Evolutionary conservation across 257 asterid species (phyloP), one percentile per base, ranked within the genome.

Genomic region (Ballota nigra): DNA sequence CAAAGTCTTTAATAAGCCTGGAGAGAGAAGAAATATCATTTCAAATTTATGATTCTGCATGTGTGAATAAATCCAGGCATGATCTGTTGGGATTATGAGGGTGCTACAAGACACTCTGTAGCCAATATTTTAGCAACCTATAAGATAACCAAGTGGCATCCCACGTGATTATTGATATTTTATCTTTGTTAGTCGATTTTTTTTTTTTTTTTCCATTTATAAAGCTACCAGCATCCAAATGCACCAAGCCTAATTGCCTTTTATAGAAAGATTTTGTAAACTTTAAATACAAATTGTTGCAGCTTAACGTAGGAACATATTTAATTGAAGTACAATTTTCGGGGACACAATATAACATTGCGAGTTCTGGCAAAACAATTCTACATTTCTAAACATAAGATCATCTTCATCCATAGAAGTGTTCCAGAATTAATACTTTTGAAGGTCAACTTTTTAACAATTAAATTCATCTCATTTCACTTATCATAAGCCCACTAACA

Each of bases 1-100:
- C 97, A 75, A 89, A 93, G 45, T 91, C 98, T 85, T 91, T 91
- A 75, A 93, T 87, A 70, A 91, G 95, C 91, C 98, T 93, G 86
- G 76, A 70, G 28, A 64, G 68, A 8, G 18, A 51, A 72, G n/a
- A 61, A 68, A 63, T 19, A 67, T 55, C 26, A 68, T 57, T 55
- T 73, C 78, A 23, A 66, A 59, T 34, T 68, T 24, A 63, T 53
- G 57, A 51, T 56, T 72, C 36, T 57, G 40, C 51, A 65, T 10
- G 41, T 33, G 53, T 33, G 26, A 61, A 59, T 53, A 22, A 58
- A 26, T 13, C 43, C 60, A 10, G 2, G 43, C 34, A 49, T 22
- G 24, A n/a, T 18, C 56, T 2, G 43, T 55, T 66, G 41, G 36
- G 63, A 47, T 33, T 23, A 59, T 28, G 77, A 36, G 28, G 73